Percentiles rank a stretch among this genome's conserved stretches.
Conservation (phyloP, 2,329 filamentous ascomycete genomes). For the Fusarium paranaense region DNA sequence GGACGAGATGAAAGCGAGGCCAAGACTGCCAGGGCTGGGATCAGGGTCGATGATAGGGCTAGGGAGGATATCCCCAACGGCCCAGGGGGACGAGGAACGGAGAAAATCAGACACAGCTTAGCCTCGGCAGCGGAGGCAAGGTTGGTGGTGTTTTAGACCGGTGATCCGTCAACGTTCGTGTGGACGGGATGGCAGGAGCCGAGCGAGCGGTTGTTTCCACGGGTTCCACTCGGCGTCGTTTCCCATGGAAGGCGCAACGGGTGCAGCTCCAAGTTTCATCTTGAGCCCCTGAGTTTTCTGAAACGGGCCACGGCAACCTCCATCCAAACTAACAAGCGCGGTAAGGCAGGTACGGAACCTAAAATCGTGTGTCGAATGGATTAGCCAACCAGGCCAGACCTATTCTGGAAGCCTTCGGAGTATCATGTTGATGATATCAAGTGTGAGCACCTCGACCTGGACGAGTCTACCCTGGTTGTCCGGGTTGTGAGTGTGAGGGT, state of each 20-base stretch:
- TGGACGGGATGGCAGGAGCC: slow-evolving; percentile 5
- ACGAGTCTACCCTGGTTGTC: not conserved
- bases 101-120: slow-evolving; percentile 10
- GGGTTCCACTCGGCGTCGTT: slow-evolving; percentile 16
- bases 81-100: not conserved
- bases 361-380: not conserved
- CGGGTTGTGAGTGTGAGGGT: slow-evolving; percentile 12
- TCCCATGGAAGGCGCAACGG: slow-evolving; percentile 6
- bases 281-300: slow-evolving; percentile 32
- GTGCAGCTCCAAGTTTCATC: slow-evolving; percentile 35
- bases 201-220: slow-evolving; percentile 26
- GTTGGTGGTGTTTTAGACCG: slow-evolving; percentile 15
- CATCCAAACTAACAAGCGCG: not conserved
- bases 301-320: slow-evolving; percentile 27
- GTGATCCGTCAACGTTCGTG: slow-evolving; percentile 18
- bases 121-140: slow-evolving; percentile 7
- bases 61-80: not conserved
- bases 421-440: not conserved
- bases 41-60: slow-evolving; percentile 31
- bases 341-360: slow-evolving; percentile 16
- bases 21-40: slow-evolving; percentile 4
- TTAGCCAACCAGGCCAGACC: not conserved
- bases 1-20: slow-evolving; percentile 6
- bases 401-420: slow-evolving; percentile 23
- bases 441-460: not conserved